Evolutionary conservation across 192 early-diverging fungal genomes (phyloP), one percentile per base, ranked within the genome.

Genomic region (Entomortierella chlamydospora): DNA sequence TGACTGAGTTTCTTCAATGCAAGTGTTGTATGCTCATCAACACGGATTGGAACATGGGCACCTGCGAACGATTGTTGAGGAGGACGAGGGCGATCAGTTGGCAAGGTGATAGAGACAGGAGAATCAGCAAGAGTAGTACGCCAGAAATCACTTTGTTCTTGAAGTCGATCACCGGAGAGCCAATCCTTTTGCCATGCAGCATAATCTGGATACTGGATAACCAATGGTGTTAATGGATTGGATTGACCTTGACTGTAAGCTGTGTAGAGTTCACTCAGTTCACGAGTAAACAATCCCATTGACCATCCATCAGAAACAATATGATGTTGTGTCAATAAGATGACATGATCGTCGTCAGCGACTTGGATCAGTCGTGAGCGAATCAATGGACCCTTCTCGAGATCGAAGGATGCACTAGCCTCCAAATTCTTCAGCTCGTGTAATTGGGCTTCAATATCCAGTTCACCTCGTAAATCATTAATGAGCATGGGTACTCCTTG

Each of bases 381-480:
- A 60, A 60, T 42, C 58, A 60, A 25, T 9, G 58, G 58, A 43
- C 58, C 58, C n/a, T 23, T 42, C 22, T 60, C 58, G 4, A 60
- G 39, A 26, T 60, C 58, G 25, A 60, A 60, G 6, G 41, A 39
- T 10, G 22, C 34, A 12, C 26, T 28, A 6, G 28, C 28, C 13
- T 22, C 54, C 8, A 17, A 15, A 2, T 4, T 29, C 4, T 8
- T 55, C 25, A 55, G 4, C 29, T 30, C 26, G 2, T 29, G 23
- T 13, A 55, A 26, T 26, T 28, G 26, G 5, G 13, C 54, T 15
- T 29, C 54, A 4, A 15, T 9, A 29, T 55, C 54, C 2, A 17
- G 9, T 9, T 25, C 54, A 4, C 54, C n/a, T 26, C n/a, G 28
- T 6, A 55, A 25, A 55, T 55, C 25, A 15, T 29, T 8, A 29